phyloP scores from a whole-genome alignment of 2,329 filamentous ascomycete species.

The Exophiala calicioides region DNA sequence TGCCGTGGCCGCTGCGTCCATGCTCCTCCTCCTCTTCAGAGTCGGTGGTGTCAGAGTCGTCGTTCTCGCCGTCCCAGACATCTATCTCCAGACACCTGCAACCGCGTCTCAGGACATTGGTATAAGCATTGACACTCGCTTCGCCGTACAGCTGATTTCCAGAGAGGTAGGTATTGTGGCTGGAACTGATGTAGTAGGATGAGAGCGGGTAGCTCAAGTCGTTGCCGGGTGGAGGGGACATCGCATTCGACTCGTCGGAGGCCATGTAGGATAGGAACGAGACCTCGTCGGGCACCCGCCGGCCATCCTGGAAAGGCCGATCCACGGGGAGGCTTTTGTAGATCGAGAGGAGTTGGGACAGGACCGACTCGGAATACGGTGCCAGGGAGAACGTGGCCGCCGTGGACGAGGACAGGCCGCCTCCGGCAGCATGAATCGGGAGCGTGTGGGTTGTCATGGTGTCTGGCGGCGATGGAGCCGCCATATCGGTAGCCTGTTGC shows the following conservation, averaged over 20 bases:
- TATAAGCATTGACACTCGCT: slow-evolving; percentile 77
- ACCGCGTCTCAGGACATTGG: slow-evolving; percentile 70
- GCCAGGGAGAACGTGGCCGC: slow-evolving; percentile 8
- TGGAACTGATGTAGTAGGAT: slow-evolving; percentile 92
- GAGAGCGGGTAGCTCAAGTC: slow-evolving; percentile 71
- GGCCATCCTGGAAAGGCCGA: slow-evolving; percentile 22
- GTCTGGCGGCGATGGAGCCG: neutral
- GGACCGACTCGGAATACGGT: slow-evolving; percentile 37
- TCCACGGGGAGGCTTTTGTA: slow-evolving; percentile 35
- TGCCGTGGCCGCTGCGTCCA: slow-evolving; percentile 1
- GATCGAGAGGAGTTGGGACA: slow-evolving; percentile 39
- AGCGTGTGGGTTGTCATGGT: neutral
- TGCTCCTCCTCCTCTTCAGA: slow-evolving; percentile 29
- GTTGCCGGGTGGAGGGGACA: slow-evolving; percentile 52
- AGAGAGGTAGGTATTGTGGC: slow-evolving; percentile 89
- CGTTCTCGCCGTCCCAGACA: slow-evolving; percentile 75
- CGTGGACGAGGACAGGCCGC: slow-evolving; percentile 25
- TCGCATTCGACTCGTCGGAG: slow-evolving; percentile 46
- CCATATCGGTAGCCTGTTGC: neutral
- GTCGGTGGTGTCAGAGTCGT: slow-evolving; percentile 38
- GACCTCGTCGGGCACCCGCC: slow-evolving; percentile 21
- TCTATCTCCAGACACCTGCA: slow-evolving; percentile 94
- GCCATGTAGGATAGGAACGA: slow-evolving; percentile 47
- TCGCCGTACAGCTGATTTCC: slow-evolving; percentile 82
- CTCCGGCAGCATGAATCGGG: slow-evolving; percentile 26